Base-by-base conservation (phyloP, 1,139 yeast species). In the Scheffersomyces segobiensis region DNA sequence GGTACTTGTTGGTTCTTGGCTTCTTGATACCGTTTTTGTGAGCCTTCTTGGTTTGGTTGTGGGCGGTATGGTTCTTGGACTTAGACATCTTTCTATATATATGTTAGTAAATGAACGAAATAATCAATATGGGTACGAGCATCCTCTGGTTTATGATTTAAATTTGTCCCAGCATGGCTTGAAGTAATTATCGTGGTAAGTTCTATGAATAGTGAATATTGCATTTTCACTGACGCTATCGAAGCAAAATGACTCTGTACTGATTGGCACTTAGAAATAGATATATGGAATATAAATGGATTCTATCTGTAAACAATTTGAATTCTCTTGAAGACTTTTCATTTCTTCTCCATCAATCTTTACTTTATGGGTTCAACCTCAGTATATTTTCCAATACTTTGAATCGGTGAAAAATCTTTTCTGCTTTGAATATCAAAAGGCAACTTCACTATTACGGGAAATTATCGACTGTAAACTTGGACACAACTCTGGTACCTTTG, bases 11-110 rank as follows among this genome's bases (percentile, higher is more conserved):
- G 79, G 97, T 89, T 88, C 86, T 90, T 76, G 98, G 97, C 93
- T 93, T 95, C 91, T 93, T 95, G 87, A 95, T 95, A 86, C 99
- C 99, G 91, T 95, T 95, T 82, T 88, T 93, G 97, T 95, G 99
- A 78, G 98, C 98, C 96, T 95, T 95, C 82, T 84, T 90, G 93
- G 91, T 91, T 84, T 95, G 98, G 96, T 95, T 95, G 87, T 95
- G 99, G 86, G 93, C 93, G 85, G 99, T 95, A 83, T 95, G 99
- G 87, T 95, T 95, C 97, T 95, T 95, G 73, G 98, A 93, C 87
- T 93, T 93, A 83, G 98, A 80, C 98, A 93, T 93, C 81, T 79
- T 71, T 65, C 79, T 72, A 68, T 47, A 56, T 20, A 52, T 52
- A 60, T 10, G 79, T 76, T 76, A 76, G 79, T 75, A 72, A 54